phyloP scores from a whole-genome alignment of 2,329 filamentous ascomycete species.

The Botrytis squamosa region DNA sequence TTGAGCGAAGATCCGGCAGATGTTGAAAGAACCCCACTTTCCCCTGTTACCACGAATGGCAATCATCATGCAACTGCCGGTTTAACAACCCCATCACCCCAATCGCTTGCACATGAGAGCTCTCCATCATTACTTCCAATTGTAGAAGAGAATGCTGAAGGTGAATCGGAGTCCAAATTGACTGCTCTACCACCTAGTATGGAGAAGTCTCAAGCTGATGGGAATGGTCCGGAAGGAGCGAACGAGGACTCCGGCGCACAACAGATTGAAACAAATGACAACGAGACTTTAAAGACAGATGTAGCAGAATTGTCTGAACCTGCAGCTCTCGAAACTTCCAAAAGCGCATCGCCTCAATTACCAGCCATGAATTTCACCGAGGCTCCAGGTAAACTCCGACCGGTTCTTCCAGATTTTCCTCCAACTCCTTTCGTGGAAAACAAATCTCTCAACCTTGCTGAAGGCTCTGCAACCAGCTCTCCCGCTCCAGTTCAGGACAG shows the following conservation, averaged over 20 bases:
- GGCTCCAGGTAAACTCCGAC: neutral
- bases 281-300: neutral
- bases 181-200: slow-evolving; percentile 17
- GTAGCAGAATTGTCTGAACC: neutral
- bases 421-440: slow-evolving; percentile 27
- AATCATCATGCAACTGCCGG: slow-evolving; percentile 17
- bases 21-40: slow-evolving; percentile 26
- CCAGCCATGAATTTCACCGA: neutral
- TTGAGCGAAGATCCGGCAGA: slow-evolving; percentile 31
- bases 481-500: slow-evolving; percentile 16
- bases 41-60: slow-evolving; percentile 27
- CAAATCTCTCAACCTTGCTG: slow-evolving; percentile 23
- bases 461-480: slow-evolving; percentile 11
- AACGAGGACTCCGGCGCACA: neutral
- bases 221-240: neutral
- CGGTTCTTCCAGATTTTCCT: slow-evolving; percentile 8
- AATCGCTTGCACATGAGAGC: slow-evolving; percentile 23
- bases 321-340: neutral
- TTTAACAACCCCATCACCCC: slow-evolving; percentile 22
- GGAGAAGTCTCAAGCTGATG: neutral
- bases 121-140: slow-evolving; percentile 34
- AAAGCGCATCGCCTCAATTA: neutral
- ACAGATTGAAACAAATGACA: neutral
- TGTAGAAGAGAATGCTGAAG: slow-evolving; percentile 30
- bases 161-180: slow-evolving; percentile 19